Percentiles rank a stretch among this genome's conserved stretches.
Evolutionary conservation across 73 alveolate species (phyloP).

Genomic region (Vitrella brassicaformis): DNA sequence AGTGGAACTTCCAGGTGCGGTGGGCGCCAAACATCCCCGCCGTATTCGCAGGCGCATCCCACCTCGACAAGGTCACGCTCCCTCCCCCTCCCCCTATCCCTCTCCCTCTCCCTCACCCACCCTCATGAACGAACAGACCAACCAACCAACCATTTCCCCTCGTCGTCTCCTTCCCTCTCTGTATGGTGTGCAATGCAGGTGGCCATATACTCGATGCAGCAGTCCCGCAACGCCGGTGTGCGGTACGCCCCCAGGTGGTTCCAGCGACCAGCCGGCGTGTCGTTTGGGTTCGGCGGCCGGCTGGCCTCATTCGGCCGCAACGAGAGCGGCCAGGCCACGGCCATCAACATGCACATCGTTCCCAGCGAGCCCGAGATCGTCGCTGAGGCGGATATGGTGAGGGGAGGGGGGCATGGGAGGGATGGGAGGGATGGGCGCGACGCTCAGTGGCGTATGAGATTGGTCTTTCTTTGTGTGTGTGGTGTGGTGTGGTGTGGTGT

Average conservation of each 20-base stretch:
- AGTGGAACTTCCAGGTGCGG: neutral
- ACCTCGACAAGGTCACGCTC: neutral
- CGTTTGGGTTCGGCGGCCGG: slow-evolving; percentile 55
- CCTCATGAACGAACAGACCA: too few species aligned
- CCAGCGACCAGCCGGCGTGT: slow-evolving; percentile 38
- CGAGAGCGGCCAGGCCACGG: neutral
- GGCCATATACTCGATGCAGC: too few species aligned
- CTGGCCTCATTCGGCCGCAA: slow-evolving; percentile 41
- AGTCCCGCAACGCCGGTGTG: too few species aligned
- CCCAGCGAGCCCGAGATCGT: neutral
- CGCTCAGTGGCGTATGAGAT: neutral
- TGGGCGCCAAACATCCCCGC: neutral
- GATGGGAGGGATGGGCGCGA: neutral
- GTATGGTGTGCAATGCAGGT: too few species aligned
- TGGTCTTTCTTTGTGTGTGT: neutral
- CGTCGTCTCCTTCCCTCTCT: too few species aligned
- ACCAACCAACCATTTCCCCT: too few species aligned
- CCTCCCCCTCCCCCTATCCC: too few species aligned
- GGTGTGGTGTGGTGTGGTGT: neutral
- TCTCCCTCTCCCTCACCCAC: too few species aligned
- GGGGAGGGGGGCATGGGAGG: neutral
- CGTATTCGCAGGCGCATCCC: neutral
- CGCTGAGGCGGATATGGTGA: neutral
- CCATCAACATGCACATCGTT: neutral
- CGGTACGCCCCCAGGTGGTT: slow-evolving; percentile 47